Conservation (phyloP, 345 rosid genomes). For the Toxicodendron radicans region DNA sequence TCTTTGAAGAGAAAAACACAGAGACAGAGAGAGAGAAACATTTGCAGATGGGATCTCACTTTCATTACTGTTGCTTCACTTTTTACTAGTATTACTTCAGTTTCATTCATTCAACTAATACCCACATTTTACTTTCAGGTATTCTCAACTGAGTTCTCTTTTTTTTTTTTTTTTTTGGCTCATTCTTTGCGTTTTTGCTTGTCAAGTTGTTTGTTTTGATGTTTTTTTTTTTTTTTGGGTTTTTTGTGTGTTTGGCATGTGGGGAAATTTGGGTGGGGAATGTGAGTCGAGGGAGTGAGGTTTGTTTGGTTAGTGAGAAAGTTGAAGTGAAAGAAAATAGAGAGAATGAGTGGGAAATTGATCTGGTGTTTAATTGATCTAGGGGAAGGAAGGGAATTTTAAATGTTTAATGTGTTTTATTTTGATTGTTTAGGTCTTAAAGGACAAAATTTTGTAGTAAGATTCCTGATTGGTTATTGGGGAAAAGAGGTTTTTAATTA, state of each 20-base stretch:
- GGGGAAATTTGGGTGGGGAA: slow-evolving; percentile 3
- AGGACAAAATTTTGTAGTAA: background rate
- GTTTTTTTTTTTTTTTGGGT: background rate
- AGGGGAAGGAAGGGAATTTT: background rate
- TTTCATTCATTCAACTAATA: slow-evolving; percentile 9
- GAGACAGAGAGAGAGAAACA: background rate
- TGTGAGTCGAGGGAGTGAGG: background rate
- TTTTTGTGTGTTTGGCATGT: background rate
- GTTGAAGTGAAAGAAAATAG: background rate
- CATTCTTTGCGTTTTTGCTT: background rate
- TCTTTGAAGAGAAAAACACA: slow-evolving; percentile 34
- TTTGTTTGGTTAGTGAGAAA: slow-evolving; percentile 17
- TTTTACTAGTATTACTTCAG: slow-evolving; percentile 4
- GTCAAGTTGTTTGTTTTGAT: background rate
- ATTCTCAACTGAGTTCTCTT: background rate
- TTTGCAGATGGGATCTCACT: slow-evolving; percentile 26
- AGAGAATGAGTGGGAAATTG: slow-evolving; percentile 13
- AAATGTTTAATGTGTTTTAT: background rate
- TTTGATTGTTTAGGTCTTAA: slow-evolving; percentile 6
- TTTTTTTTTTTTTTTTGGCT: background rate
- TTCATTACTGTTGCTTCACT: background rate
- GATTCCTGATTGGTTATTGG: no score
- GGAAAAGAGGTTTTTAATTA: no score
- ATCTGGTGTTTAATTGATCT: slow-evolving; percentile 6
- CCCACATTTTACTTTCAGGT: slow-evolving; percentile 16